Base-by-base conservation (phyloP, 129 eudicot genomes). In the Chrysanthemum makinoi region DNA sequence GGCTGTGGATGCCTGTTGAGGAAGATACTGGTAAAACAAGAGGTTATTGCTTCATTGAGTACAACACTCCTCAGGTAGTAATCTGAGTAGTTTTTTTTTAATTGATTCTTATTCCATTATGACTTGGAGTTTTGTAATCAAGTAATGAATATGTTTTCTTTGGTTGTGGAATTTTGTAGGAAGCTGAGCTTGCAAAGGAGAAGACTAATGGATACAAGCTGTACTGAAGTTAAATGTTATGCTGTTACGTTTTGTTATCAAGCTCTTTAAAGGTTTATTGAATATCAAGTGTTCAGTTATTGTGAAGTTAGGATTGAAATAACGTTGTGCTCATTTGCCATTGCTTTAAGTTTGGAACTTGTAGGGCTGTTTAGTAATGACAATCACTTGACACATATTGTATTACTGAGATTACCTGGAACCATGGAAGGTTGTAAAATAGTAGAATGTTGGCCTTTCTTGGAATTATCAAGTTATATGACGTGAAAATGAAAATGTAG, bases 141-240 rank as follows among this genome's bases (percentile, higher is more conserved):
- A 3, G 14, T 14, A 10, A 17, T 18, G 10, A 15, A 17, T 51
- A 2, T 26, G 51, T 50, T 35, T 13, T 4, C 28, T 24, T 13
- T n/a, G n/a, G n/a, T n/a, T n/a, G n/a, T n/a, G n/a, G n/a, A n/a
- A n/a, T n/a, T n/a, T n/a, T n/a, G n/a, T n/a, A n/a, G n/a, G n/a
- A n/a, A n/a, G n/a, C 96, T 74, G 96, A 91, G 68, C 86, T 86
- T 15, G 96, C 96, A 8, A 86, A 74, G 80, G 96, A 91, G 80
- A 91, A 82, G 80, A 86, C 96, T 35, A 58, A 91, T 84, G 91
- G 88, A 18, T 88, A 86, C 84, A 88, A 79, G 33, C 12, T 60
- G 3, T 12, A 3, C 4, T 60, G 2, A 30, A 30, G 35, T 2
- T 30, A 30, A 2, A 1, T 30, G 35, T 30, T 30, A 24, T 24